Evolutionary conservation across 2,329 filamentous ascomycete genomes (phyloP).

Genomic region (Colletotrichum spaethianum): DNA sequence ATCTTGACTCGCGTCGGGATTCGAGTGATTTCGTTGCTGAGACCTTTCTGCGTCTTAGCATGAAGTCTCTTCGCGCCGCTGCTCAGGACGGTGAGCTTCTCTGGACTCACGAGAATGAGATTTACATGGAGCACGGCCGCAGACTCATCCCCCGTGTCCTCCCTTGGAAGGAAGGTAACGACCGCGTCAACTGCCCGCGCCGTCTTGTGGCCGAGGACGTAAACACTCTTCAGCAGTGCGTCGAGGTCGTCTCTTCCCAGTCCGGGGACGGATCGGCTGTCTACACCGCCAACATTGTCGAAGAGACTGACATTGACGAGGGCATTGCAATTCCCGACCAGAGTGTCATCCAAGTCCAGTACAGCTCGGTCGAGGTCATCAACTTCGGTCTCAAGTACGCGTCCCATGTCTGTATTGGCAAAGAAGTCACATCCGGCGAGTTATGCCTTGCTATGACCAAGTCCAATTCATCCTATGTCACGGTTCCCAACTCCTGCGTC

Average conservation of each 20-base stretch:
- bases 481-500: slow-evolving; percentile 43
- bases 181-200: slow-evolving; percentile 55
- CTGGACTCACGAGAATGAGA: slow-evolving; percentile 42
- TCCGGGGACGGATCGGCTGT: slow-evolving; percentile 40
- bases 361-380: slow-evolving; percentile 54
- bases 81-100: slow-evolving; percentile 28
- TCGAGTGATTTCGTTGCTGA: slow-evolving; percentile 15
- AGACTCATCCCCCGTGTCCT: slow-evolving; percentile 56
- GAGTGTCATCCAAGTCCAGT: slow-evolving; percentile 50
- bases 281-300: slow-evolving; percentile 42
- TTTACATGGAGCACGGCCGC: slow-evolving; percentile 52
- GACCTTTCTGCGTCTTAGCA: slow-evolving; percentile 34
- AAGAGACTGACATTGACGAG: slow-evolving; percentile 39
- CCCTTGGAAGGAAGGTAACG: slow-evolving; percentile 55
- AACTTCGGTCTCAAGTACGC: slow-evolving; percentile 43
- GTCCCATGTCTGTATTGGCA: slow-evolving; percentile 53
- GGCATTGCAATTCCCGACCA: slow-evolving; percentile 5
- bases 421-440: slow-evolving; percentile 44
- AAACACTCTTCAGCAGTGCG: slow-evolving; percentile 51
- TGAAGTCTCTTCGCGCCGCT: slow-evolving; percentile 9
- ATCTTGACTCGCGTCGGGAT: slow-evolving; percentile 32
- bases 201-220: slow-evolving; percentile 50
- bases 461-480: slow-evolving; percentile 53
- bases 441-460: slow-evolving; percentile 48
- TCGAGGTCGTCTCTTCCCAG: slow-evolving; percentile 47